Evolutionary conservation across 2,329 filamentous ascomycete species (phyloP), one percentile per base, ranked within the genome.

Genomic region (Xylaria hypoxylon): DNA sequence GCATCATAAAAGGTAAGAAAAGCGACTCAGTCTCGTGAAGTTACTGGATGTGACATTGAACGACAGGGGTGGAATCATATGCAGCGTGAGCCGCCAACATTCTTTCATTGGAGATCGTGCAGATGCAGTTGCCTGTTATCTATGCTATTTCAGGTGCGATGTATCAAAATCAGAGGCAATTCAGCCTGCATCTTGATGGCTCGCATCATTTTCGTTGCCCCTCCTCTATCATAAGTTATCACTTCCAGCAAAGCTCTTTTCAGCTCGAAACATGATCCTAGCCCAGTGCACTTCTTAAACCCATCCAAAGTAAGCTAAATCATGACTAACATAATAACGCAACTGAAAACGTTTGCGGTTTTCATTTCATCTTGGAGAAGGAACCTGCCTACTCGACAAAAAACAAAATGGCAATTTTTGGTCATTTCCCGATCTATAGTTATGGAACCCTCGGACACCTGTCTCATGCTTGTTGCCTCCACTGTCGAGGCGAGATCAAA

Each of bases 361-460:
- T 59, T 57, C 51, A 63, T 48, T 50, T 48, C 28, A 62, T 64
- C 33, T 35, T 22, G 52, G 26, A 64, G 58, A 40, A 69, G 67
- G 64, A 62, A 52, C 67, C 67, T 33, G 67, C 64, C 67, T 57
- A 45, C 64, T 69, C 61, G 22, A 42, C 19, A 57, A 7, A 31
- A 5, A 56, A 40, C 40, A 59, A 48, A 62, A 51, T 3, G 33
- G n/a, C 22, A 57, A 38, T 60, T 62, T 68, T 62, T 62, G 52
- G 42, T 67, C 61, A 57, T 65, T 62, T 55, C 68, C 68, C 65
- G 26, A 63, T 68, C 65, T 68, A 68, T 70, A 65, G 44, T 61
- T 35, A 45, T 61, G 19, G 47, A 68, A 62, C 53, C 62, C 53
- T 63, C 61, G 57, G 52, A 70, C 65, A 66, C 68, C 68, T 61